These are phyloP conservation scores for Entomortierella parvispora DNA, from an alignment of 192 early-diverging fungal genomes.

Conservation along the genomic window DNA sequence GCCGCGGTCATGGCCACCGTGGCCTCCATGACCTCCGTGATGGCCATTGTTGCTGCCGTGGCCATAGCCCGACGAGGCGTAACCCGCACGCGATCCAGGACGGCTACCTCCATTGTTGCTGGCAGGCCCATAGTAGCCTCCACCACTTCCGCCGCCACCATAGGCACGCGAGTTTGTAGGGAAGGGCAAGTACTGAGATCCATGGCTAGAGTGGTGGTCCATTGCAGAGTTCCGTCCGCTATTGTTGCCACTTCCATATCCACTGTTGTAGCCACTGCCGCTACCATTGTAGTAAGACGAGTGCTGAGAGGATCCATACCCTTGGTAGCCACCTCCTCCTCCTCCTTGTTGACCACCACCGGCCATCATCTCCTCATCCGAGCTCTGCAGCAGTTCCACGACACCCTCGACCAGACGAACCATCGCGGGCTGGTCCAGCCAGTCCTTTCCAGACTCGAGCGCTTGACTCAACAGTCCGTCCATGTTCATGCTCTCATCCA, in stretches of 20 bases:
- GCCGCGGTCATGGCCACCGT: slow-evolving; percentile 5
- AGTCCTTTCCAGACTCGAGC: slow-evolving; percentile 49
- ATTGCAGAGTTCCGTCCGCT: slow-evolving; percentile 40
- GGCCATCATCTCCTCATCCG: slow-evolving; percentile 45
- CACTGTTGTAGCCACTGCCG: slow-evolving; percentile 38
- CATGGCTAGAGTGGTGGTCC: slow-evolving; percentile 29
- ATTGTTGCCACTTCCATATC: slow-evolving; percentile 38
- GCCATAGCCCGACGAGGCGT: slow-evolving; percentile 14
- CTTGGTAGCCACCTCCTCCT: neutral
- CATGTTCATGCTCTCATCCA: slow-evolving; percentile 42
- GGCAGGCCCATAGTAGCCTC: slow-evolving; percentile 9
- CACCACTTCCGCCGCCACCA: slow-evolving; percentile 26
- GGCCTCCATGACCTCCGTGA: slow-evolving; percentile 7
- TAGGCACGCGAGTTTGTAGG: slow-evolving; percentile 35
- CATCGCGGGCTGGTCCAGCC: slow-evolving; percentile 53
- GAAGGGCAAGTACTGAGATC: slow-evolving; percentile 25
- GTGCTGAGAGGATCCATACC: slow-evolving; percentile 6
- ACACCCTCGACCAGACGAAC: slow-evolving; percentile 46
- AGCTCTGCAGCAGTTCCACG: slow-evolving; percentile 45
- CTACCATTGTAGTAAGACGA: slow-evolving; percentile 15
- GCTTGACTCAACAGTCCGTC: slow-evolving; percentile 37
- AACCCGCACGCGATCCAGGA: slow-evolving; percentile 40
- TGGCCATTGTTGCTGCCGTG: slow-evolving; percentile 18
- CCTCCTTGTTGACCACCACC: neutral
- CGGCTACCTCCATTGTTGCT: slow-evolving; percentile 40